phyloP scores from a whole-genome alignment of 441 rosid genomes.

The Erysimum cheiri region DNA sequence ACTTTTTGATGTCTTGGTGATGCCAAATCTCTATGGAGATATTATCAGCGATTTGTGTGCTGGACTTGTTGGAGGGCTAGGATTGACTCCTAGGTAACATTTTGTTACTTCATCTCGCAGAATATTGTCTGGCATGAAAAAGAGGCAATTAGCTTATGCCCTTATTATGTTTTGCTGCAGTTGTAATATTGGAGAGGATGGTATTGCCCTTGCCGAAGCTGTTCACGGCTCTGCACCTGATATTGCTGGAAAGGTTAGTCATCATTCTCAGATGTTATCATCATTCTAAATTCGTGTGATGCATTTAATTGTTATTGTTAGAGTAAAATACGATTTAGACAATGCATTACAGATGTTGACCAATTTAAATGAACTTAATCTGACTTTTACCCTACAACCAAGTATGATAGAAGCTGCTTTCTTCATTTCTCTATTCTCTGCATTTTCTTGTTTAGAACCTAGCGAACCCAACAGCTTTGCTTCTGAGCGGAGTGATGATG shows the following conservation, averaged over 20 bases:
- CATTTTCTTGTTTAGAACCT: slow-evolving; percentile 54
- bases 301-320: no score
- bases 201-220: slow-evolving; percentile 98
- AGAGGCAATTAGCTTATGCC: slow-evolving; percentile 34
- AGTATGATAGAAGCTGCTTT: slow-evolving; percentile 6
- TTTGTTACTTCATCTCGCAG: not conserved
- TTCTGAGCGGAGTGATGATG: slow-evolving; percentile 85
- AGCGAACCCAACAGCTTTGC: slow-evolving; percentile 96
- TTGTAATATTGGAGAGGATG: slow-evolving; percentile 97
- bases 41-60: slow-evolving; percentile 98
- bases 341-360: not conserved
- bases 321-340: not conserved
- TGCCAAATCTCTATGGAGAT: slow-evolving; percentile 99
- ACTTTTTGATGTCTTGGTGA: slow-evolving; percentile 90
- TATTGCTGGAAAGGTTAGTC: slow-evolving; percentile 96
- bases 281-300: not conserved
- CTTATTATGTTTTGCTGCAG: slow-evolving; percentile 51
- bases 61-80: slow-evolving; percentile 93
- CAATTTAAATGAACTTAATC: not conserved
- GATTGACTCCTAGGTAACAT: slow-evolving; percentile 87
- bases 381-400: slow-evolving; percentile 3
- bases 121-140: not conserved
- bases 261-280: slow-evolving; percentile 11
- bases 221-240: slow-evolving; percentile 99
- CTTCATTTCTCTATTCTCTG: not conserved